A percentile compares a stretch with the other conserved stretches of the same genome.
phyloP scores from a whole-genome alignment of 345 rosid species.

The Reutealis trisperma region DNA sequence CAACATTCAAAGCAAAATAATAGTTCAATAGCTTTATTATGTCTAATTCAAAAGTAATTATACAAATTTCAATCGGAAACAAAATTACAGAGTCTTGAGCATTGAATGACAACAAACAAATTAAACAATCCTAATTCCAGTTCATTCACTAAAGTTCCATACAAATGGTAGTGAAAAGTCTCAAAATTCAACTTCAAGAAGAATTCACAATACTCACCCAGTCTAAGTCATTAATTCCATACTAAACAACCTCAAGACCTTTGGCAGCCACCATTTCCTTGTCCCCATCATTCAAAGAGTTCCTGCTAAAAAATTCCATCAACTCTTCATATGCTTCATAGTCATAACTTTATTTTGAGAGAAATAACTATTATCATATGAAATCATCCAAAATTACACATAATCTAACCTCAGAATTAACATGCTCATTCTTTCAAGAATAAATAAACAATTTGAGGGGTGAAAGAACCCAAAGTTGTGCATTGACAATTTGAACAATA shows the following conservation, averaged over 20 bases:
- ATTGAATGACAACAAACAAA: neutral
- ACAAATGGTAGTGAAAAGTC: neutral
- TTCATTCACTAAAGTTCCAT: conserved; percentile 10
- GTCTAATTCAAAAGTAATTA: neutral
- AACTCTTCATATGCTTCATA: conserved; percentile 72
- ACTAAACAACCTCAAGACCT: too few relatives aligned
- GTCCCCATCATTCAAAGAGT: conserved; percentile 80
- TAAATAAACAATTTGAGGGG: neutral
- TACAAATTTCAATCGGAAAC: neutral
- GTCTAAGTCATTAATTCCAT: neutral
- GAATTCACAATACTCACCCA: conserved; percentile 66
- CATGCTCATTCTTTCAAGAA: neutral
- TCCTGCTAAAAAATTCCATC: conserved; percentile 52
- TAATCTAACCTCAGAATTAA: too few relatives aligned
- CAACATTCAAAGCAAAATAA: neutral
- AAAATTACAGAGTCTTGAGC: neutral
- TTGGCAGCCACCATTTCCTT: conserved; percentile 8
- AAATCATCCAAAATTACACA: neutral
- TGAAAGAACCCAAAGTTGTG: conserved; percentile 62
- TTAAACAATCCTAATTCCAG: neutral
- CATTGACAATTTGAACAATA: conserved; percentile 69
- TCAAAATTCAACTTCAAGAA: conserved; percentile 23
- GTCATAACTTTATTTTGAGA: conserved; percentile 67
- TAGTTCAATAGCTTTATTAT: neutral
- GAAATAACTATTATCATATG: too few relatives aligned